Conservation (phyloP, 352 stramenopile genomes). For the Globisporangium canariense region DNA sequence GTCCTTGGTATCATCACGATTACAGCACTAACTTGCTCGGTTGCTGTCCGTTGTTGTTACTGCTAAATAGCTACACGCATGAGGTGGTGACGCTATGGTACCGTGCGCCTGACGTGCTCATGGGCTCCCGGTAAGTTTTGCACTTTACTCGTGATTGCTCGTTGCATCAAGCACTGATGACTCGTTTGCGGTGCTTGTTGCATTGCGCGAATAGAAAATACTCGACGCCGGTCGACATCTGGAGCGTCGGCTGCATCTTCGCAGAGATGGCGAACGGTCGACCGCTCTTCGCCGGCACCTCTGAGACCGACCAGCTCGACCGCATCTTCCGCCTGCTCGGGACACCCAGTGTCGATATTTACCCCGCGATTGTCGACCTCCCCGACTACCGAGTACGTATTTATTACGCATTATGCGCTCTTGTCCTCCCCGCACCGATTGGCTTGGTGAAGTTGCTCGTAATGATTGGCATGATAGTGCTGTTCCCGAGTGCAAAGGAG, state of each 20-base stretch:
- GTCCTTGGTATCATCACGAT: neutral
- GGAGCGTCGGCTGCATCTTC: conserved; percentile 99
- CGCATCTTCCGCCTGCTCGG: conserved; percentile 97
- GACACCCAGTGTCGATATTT: conserved; percentile 93
- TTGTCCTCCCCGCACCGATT: neutral
- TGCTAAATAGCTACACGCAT: conserved; percentile 91
- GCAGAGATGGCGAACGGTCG: conserved; percentile 93
- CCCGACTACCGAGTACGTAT: conserved; percentile 92
- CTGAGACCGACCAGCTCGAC: conserved; percentile 96
- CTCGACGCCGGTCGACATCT: conserved; percentile 99
- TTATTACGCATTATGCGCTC: neutral
- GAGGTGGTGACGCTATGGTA: conserved; percentile 99
- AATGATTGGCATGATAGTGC: neutral
- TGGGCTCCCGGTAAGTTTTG: conserved; percentile 87
- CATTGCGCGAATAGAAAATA: conserved; percentile 90
- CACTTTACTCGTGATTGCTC: neutral
- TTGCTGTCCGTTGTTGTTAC: neutral
- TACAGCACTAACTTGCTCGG: neutral
- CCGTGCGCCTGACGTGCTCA: conserved; percentile 96
- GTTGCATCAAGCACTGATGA: conserved; percentile 7
- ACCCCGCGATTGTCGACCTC: conserved; percentile 95
- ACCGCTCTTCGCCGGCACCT: conserved; percentile 96
- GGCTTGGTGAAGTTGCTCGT: neutral
- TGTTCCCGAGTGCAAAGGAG: neutral
- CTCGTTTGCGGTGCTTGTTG: neutral